Base-by-base conservation (phyloP, 192 early-diverging fungal genomes). In the Gryganskiella cystojenkinii region DNA sequence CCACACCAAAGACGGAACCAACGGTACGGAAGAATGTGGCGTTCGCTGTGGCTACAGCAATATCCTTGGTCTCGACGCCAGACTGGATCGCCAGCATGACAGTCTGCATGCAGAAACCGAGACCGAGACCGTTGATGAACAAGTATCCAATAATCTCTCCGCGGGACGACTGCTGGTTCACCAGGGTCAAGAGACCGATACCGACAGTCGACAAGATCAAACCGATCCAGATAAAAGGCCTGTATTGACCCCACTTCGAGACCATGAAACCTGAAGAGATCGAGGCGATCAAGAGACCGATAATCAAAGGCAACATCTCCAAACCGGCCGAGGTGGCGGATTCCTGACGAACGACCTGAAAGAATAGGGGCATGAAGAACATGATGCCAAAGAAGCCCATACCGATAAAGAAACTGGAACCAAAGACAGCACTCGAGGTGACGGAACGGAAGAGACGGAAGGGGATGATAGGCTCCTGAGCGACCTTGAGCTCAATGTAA, bases 281-380 rank as follows among this genome's bases (percentile, higher is more conserved):
- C 35, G 88, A 81, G 35, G 88, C 59, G 30, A 93, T 25, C 33
- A 90, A 87, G n/a, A 91, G 73, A 35, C 85, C 84, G 37, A 94
- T 60, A 42, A 96, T 86, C n/a, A 93, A 71, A 1, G 95, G 93
- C 46, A 98, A 76, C 50, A 90, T 72, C 52, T 91, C 83, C 28
- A 98, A 55, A 24, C 95, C 94, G 13, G 92, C 82, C 3, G 69
- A 11, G 8, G 92, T 92, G 5, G 96, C 90, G 44, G 61, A 59
- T 33, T 69, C 49, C 22, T 70, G 75, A 30, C 47, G 62, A 22
- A 79, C 92, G 45, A 94, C 73, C 56, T 93, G 89, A 71, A 92
- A 95, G 71, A 86, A 95, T 25, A 90, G 17, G 1, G 90, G 84
- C 30, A 91, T 68, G 82, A 91, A 98, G 79, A 87, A 95, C n/a